A percentile compares a stretch with the other conserved stretches of the same genome.
Evolutionary conservation across 164 flowering plant genomes (phyloP).

Genomic region (Berberis thunbergii): DNA sequence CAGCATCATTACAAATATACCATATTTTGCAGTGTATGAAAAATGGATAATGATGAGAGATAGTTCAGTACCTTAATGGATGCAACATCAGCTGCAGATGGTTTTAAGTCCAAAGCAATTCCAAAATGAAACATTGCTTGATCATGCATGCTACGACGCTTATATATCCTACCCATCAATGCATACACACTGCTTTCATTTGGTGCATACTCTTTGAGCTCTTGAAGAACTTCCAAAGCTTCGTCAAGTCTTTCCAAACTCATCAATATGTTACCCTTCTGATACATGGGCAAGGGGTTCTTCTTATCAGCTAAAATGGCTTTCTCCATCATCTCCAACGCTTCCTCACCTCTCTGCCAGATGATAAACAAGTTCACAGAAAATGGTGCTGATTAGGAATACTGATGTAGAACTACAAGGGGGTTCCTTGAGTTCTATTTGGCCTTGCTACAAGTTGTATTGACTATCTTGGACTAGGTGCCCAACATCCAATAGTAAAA

Average conservation of each 20-base stretch:
- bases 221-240: slow-evolving; percentile 76
- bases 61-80: slow-evolving; percentile 60
- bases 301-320: slow-evolving; percentile 86
- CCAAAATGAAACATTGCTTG: slow-evolving; percentile 96
- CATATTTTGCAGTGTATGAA: background rate
- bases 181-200: slow-evolving; percentile 94
- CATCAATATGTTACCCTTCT: slow-evolving; percentile 81
- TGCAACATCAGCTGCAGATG: slow-evolving; percentile 91
- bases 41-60: background rate
- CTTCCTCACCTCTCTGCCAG: slow-evolving; percentile 72
- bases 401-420: no score
- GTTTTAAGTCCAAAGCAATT: slow-evolving; percentile 87
- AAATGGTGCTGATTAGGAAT: no score
- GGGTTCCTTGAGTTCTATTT: no score
- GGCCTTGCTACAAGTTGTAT: no score
- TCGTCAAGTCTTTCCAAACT: slow-evolving; percentile 64
- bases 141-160: slow-evolving; percentile 55
- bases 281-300: slow-evolving; percentile 94
- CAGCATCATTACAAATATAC: background rate
- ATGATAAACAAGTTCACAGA: background rate
- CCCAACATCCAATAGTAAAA: no score
- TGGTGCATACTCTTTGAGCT: slow-evolving; percentile 88
- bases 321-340: slow-evolving; percentile 75
- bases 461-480: no score
- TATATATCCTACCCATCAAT: slow-evolving; percentile 90